Evolutionary conservation across 2,329 filamentous ascomycete species (phyloP), one percentile per base, ranked within the genome.

Genomic region (Blastomyces silverae): DNA sequence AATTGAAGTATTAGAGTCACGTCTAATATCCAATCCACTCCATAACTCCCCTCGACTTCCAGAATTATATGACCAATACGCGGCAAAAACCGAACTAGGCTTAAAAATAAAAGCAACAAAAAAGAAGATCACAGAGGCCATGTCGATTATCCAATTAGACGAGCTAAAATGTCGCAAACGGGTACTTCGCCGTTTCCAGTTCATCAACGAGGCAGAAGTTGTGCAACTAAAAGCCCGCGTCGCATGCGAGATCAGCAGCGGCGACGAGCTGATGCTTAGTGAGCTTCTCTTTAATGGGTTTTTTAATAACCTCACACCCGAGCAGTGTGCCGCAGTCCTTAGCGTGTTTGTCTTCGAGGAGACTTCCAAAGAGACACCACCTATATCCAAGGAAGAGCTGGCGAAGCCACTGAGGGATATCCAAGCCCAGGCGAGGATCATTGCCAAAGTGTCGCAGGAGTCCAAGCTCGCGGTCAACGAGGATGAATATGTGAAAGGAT

Each of bases 321-420:
- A 97, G 76, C 85, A 93, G 69, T 90, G 89, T 71, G 94, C 94
- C 0, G 85, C 93, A 0, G 86, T 92, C 6, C 83, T 99, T 66
- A 95, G 91, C 71, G 92, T 91, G 73, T 97, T 99, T 79, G 94
- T 99, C 69, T 97, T 97, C 70, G 95, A 99, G 74, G 94, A 99
- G 79, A 96, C 95, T 82, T 87, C 90, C 59, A 89, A 93, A 71
- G 87, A 92, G 15, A 81, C 86, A 2, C 84, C 86, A 17, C 71
- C 79, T 7, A 81, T 97, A 60, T 89, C 89, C 71, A 75, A 75
- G 64, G 92, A 97, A 70, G 90, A 96, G 67, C 83, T 97, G 42
- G 85, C 86, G 64, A 95, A 95, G 79, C 91, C 92, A 20, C 94
- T 87, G 75, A 85, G 89, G 61, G 90, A 95, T 74, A 89, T 99